Evolutionary conservation across 176 grass and related monocot species (phyloP), one percentile per base, ranked within the genome.

Genomic region (Secale cereale): DNA sequence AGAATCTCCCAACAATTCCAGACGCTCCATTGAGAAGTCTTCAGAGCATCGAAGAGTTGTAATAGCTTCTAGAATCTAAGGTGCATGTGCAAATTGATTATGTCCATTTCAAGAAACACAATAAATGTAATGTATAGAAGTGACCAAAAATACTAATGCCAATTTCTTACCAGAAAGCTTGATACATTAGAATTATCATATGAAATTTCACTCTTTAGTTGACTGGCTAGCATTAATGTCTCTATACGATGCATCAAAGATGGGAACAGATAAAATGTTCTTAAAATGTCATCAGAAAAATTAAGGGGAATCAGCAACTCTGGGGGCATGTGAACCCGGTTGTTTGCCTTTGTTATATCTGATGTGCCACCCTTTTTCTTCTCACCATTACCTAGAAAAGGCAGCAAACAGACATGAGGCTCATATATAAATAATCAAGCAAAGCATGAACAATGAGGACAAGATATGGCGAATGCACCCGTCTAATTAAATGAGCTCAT

Each of bases 21-120:
- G 82, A 76, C 96, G 93, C 84, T 95, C 96, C 84, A 98, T 85
- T n/a, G 89, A 98, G 84, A 98, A 98, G 59, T 98, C 96, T 83
- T 98, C 96, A 28, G 77, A 92, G 79, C 93, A 92, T 92, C 93
- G 62, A 76, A 79, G 81, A 76, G 89, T 89, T 22, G 93, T 92
- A 79, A 98, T 85, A 77, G 96, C 96, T 90, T 98, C 91, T 82
- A 98, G 86, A 85, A 98, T 98, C 96, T 98, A 26, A 81, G 82
- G 26, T 91, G 57, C 35, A 39, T 41, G 29, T 69, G n/a, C 15
- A 70, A 66, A 82, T 76, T 32, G 25, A 61, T 77, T 33, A 31
- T 77, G 72, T 64, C 54, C 36, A 87, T 85, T 62, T 74, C 14
- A 87, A 73, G 22, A 8, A 83, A 77, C 16, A 71, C 32, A 82